A percentile compares a stretch with the other conserved stretches of the same genome.
Evolutionary conservation across 2,329 filamentous ascomycete genomes (phyloP).

Genomic region (Ophiosphaerella narmari): DNA sequence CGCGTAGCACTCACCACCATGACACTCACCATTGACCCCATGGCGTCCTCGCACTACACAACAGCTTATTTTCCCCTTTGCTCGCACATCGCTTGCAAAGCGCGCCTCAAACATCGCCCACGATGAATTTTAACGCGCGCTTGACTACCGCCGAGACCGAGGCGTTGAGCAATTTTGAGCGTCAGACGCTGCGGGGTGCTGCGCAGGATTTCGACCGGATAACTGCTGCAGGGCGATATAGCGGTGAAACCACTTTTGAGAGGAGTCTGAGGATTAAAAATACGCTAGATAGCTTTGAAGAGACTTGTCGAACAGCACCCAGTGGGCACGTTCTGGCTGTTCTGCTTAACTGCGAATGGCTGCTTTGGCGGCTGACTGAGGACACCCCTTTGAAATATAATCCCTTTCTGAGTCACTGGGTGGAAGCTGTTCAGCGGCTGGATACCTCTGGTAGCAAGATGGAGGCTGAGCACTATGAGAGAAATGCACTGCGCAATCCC

Average conservation of each 20-base stretch:
- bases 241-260: conserved; percentile 28
- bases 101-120: conserved; percentile 21
- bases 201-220: conserved; percentile 12
- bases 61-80: conserved; percentile 8
- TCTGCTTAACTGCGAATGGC: conserved; percentile 44
- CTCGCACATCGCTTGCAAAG: conserved; percentile 18
- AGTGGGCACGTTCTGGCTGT: conserved; percentile 29
- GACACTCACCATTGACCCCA: conserved; percentile 19
- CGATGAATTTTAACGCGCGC: conserved; percentile 34
- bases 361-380: conserved; percentile 39
- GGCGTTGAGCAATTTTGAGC: conserved; percentile 24
- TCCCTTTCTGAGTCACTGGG: conserved; percentile 48
- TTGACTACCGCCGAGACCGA: conserved; percentile 30
- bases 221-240: conserved; percentile 4
- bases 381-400: conserved; percentile 38
- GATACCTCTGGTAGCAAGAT: neutral
- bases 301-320: conserved; percentile 18
- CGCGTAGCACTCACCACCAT: conserved; percentile 19
- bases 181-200: conserved; percentile 15
- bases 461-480: neutral
- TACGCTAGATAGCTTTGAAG: conserved; percentile 37
- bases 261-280: conserved; percentile 37
- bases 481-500: neutral
- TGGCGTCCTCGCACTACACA: conserved; percentile 20
- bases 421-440: conserved; percentile 38